These are phyloP conservation scores for Suhomyces panamericanus DNA, from an alignment of 1,139 yeast species.

Conservation along the genomic window DNA sequence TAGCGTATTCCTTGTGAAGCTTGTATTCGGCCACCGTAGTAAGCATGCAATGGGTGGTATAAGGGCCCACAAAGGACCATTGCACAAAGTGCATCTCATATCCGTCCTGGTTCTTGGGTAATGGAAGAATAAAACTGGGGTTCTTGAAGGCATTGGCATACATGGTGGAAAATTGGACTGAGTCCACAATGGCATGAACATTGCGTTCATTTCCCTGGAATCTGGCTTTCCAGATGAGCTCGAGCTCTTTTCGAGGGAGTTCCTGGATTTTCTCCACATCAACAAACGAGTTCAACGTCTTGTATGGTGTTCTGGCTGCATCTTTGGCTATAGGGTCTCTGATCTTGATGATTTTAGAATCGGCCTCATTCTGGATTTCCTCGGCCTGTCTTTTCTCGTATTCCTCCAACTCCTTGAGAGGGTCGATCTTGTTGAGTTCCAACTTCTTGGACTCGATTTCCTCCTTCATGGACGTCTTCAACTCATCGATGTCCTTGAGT, in stretches of 20 bases:
- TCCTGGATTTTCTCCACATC: conserved; percentile 65
- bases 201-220: conserved; percentile 62
- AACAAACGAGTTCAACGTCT: conserved; percentile 68
- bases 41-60: conserved; percentile 85
- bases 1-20: conserved; percentile 85
- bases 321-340: conserved; percentile 51
- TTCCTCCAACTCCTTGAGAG: conserved; percentile 64
- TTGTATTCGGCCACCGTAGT: conserved; percentile 93
- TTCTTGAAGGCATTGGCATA: conserved; percentile 67
- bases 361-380: conserved; percentile 33
- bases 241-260: conserved; percentile 64
- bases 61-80: conserved; percentile 87
- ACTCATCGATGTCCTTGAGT: conserved; percentile 52
- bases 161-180: conserved; percentile 58
- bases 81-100: conserved; percentile 90
- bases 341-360: conserved; percentile 25
- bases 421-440: conserved; percentile 64
- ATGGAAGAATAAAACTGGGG: conserved; percentile 74
- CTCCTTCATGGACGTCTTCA: conserved; percentile 63
- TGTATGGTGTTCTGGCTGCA: conserved; percentile 56
- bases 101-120: conserved; percentile 57
- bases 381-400: conserved; percentile 45
- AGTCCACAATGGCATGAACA: conserved; percentile 64
- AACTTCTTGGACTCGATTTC: conserved; percentile 57
- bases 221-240: conserved; percentile 86